A percentile compares a stretch with the other conserved stretches of the same genome.
phyloP scores from a whole-genome alignment of 495 filamentous ascomycete genomes.

The Lophium mytilinum region DNA sequence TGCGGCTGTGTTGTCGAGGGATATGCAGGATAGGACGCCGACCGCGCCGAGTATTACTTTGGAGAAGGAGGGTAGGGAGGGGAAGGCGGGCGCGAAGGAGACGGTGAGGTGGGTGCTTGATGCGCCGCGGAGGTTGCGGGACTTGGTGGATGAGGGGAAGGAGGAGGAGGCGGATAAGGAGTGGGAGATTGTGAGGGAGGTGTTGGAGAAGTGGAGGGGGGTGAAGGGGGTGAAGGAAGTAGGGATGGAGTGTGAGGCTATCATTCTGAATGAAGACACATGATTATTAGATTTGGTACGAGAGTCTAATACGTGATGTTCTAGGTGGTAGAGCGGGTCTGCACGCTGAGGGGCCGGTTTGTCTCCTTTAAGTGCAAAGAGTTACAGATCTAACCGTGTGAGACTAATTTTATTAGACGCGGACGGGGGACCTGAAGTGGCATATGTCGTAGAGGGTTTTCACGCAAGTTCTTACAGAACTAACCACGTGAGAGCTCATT shows the following conservation, averaged over 20 bases:
- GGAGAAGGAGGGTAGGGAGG: slow-evolving; percentile 27
- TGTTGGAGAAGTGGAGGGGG: slow-evolving; percentile 32
- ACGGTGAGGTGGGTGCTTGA: slow-evolving; percentile 65
- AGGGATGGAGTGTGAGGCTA: slow-evolving; percentile 17
- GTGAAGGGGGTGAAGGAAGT: slow-evolving; percentile 31
- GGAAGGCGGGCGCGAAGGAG: slow-evolving; percentile 45
- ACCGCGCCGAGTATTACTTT: neutral
- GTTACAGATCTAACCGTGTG: too few relatives aligned
- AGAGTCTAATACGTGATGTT: neutral
- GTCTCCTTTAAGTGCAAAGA: too few relatives aligned
- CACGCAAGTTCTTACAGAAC: too few relatives aligned
- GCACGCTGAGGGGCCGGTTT: too few relatives aligned
- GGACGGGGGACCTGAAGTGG: too few relatives aligned
- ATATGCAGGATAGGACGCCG: slow-evolving; percentile 35
- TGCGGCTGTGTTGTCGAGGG: slow-evolving; percentile 53
- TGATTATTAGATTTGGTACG: neutral
- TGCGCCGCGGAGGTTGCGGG: slow-evolving; percentile 45
- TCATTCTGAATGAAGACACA: neutral
- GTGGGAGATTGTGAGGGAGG: slow-evolving; percentile 24
- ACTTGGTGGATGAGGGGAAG: slow-evolving; percentile 44
- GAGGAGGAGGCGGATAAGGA: slow-evolving; percentile 56
- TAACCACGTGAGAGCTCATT: too few relatives aligned
- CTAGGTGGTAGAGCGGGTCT: too few relatives aligned
- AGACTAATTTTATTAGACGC: too few relatives aligned
- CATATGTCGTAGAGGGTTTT: too few relatives aligned